phyloP scores from a whole-genome alignment of 179 eudicot genomes.

The Spinacia oleracea region DNA sequence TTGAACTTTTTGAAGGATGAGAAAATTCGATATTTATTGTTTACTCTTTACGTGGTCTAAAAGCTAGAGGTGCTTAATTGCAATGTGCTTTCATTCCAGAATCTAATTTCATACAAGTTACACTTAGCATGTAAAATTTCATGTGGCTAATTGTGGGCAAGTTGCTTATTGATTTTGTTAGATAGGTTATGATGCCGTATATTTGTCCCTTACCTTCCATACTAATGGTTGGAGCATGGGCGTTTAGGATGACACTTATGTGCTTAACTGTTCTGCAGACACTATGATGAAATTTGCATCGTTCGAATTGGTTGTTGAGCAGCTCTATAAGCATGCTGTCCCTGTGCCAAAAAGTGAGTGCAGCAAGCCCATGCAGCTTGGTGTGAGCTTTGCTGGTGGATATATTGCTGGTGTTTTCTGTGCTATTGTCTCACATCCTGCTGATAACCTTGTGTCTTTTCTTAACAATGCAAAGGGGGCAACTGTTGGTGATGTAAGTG shows the following conservation, averaged over 20 bases:
- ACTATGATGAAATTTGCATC: constrained; percentile 97
- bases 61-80: not conserved
- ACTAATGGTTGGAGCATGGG: not conserved
- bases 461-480: constrained; percentile 91
- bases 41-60: not conserved
- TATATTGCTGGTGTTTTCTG: constrained; percentile 80
- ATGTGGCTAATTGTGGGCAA: not conserved
- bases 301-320: constrained; percentile 77
- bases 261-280: constrained; percentile 44
- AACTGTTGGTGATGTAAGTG: constrained; percentile 74
- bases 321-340: constrained; percentile 61
- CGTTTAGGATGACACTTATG: not conserved
- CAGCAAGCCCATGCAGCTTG: constrained; percentile 75
- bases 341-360: constrained; percentile 87
- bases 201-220: not conserved
- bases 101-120: not conserved
- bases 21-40: not conserved
- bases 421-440: constrained; percentile 86
- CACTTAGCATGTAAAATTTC: not conserved
- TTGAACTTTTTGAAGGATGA: not conserved
- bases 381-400: constrained; percentile 83
- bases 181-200: not conserved
- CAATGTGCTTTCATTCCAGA: not conserved
- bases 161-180: not conserved
- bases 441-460: constrained; percentile 92